Conservation (phyloP, 2,329 filamentous ascomycete genomes). For the Clarireedia sp. region DNA sequence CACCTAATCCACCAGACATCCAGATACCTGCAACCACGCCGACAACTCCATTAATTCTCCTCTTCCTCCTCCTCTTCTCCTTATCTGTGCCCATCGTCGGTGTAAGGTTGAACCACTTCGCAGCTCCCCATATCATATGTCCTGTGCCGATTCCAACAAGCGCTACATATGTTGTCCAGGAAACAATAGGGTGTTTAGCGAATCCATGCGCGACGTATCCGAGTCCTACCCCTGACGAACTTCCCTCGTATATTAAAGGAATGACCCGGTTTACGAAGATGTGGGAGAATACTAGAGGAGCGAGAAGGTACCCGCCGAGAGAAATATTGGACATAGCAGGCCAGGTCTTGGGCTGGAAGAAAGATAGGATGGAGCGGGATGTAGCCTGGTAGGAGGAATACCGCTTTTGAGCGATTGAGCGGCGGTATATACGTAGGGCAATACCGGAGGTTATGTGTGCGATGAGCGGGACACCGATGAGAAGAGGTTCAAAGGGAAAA, state of each 20-base stretch:
- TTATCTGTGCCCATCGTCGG: constrained; percentile 47
- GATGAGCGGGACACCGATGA: constrained; percentile 69
- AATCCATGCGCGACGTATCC: constrained; percentile 83
- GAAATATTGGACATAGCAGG: constrained; percentile 64
- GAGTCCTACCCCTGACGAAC: constrained; percentile 77
- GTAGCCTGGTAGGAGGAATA: constrained; percentile 61
- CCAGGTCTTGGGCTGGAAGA: constrained; percentile 62
- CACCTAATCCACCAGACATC: constrained; percentile 71
- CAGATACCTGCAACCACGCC: constrained; percentile 57
- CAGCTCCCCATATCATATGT: constrained; percentile 78
- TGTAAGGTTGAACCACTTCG: constrained; percentile 67
- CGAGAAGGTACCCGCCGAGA: constrained; percentile 62
- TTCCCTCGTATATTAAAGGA: constrained; percentile 70
- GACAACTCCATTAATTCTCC: constrained; percentile 59
- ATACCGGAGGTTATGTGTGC: constrained; percentile 73
- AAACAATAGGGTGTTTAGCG: constrained; percentile 56
- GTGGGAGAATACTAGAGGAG: constrained; percentile 61
- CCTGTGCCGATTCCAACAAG: constrained; percentile 61
- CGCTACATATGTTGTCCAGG: constrained; percentile 61
- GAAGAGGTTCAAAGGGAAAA: constrained; percentile 62
- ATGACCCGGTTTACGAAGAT: constrained; percentile 67
- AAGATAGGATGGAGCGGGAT: constrained; percentile 63
- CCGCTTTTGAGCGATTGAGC: constrained; percentile 65
- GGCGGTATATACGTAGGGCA: constrained; percentile 65
- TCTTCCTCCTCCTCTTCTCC: constrained; percentile 57